phyloP scores from a whole-genome alignment of 306 rosid genomes.

The Glycine latifolia region DNA sequence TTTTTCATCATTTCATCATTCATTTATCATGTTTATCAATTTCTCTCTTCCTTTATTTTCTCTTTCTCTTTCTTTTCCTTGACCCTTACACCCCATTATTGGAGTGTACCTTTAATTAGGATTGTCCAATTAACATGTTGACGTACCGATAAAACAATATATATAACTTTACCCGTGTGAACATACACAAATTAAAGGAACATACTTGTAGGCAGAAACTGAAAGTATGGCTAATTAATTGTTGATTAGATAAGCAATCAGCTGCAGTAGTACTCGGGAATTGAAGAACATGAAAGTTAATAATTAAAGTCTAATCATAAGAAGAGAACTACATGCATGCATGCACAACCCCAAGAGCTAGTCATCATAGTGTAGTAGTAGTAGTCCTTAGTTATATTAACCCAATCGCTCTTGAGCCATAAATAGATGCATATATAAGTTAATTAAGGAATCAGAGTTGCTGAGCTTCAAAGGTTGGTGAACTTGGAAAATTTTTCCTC shows the following conservation, averaged over 20 bases:
- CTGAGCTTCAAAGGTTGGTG: conserved; percentile 26
- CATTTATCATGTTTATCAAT: background rate
- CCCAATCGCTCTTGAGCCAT: conserved; percentile 30
- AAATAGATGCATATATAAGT: conserved; percentile 35
- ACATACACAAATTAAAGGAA: conserved; percentile 8
- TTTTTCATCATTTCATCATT: background rate
- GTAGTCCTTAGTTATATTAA: conserved; percentile 45
- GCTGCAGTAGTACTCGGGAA: conserved; percentile 31
- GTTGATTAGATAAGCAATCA: conserved; percentile 39
- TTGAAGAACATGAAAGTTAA: conserved; percentile 32
- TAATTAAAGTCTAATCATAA: conserved; percentile 28
- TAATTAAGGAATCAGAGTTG: conserved; percentile 36
- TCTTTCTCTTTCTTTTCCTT: background rate
- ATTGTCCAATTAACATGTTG: background rate
- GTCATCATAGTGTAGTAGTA: conserved; percentile 22
- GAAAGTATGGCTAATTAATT: conserved; percentile 34
- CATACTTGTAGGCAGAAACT: background rate
- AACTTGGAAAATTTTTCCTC: conserved; percentile 11
- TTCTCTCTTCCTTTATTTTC: background rate
- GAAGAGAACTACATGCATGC: conserved; percentile 46
- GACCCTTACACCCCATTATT: background rate
- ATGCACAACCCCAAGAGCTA: conserved; percentile 40
- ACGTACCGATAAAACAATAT: background rate
- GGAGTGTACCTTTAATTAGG: background rate
- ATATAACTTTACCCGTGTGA: background rate